Evolutionary conservation across 345 rosid species (phyloP), one percentile per base, ranked within the genome.

Genomic region (Heritiera fomes): DNA sequence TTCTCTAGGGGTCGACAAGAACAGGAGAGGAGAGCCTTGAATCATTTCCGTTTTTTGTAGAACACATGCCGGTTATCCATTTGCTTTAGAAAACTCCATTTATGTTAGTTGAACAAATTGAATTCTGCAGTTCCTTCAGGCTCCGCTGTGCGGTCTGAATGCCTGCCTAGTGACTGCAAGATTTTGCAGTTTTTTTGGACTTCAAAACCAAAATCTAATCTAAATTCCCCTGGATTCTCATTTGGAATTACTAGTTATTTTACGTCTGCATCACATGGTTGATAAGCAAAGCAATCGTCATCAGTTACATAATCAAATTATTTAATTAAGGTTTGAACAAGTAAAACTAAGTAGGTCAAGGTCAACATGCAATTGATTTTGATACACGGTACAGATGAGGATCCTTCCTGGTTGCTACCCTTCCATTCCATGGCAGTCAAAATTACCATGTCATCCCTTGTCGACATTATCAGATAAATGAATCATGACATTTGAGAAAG

Each of bases 21-120:
- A 75, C n/a, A 46, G 0, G 61, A 72, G 3, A 34, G 38, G 38
- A 34, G 18, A 50, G 78, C 73, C 78, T 65, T 66, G 30, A 28
- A 7, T 67, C 52, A 52, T 17, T 23, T 43, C 69, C 8, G 2
- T 43, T 28, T 72, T 63, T 60, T 66, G 38, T 34, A 67, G 32
- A 11, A 50, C 43, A 64, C 46, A 30, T 75, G 56, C 17, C 45
- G 13, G 67, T 74, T 55, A 59, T 59, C 11, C 55, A 58, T 41
- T 41, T 41, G 17, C 46, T 41, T n/a, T 20, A 20, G 20, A n/a
- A 40, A 28, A 71, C 14, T 30, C 5, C 38, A 0, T n/a, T 58
- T 58, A 7, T 58, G 4, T 59, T 7, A n/a, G 38, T 46, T 14
- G 68, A 30, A 5, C 8, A 59, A 3, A 8, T 60, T 60, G 34